Conservation (phyloP, 345 rosid species). For the Raphanus sativus region DNA sequence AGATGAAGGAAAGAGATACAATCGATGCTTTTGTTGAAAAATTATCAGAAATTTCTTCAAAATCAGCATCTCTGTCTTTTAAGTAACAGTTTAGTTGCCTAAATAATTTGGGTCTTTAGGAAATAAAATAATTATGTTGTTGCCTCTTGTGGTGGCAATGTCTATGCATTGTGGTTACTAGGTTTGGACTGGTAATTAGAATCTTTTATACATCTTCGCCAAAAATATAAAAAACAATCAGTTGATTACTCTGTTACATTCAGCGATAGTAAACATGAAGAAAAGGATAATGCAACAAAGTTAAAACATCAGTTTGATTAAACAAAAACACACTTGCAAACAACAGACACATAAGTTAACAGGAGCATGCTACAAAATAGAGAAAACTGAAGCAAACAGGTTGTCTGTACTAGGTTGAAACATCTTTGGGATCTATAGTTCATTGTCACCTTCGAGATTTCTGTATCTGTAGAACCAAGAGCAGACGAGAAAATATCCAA, state of each 20-base stretch:
- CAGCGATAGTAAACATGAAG: neutral
- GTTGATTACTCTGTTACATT: neutral
- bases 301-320: neutral
- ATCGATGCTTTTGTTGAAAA: too few species aligned
- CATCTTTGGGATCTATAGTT: neutral
- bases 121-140: neutral
- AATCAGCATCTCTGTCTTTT: neutral
- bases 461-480: constrained; percentile 41
- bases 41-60: too few species aligned
- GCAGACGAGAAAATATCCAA: constrained; percentile 48
- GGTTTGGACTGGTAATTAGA: neutral
- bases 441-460: constrained; percentile 17
- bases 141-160: neutral
- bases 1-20: too few species aligned
- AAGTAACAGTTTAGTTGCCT: neutral
- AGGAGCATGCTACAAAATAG: neutral
- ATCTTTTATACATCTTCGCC: neutral
- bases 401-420: neutral
- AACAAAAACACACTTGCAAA: neutral
- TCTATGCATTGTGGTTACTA: neutral
- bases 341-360: neutral
- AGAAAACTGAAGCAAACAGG: neutral
- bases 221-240: neutral
- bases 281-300: neutral
- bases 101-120: neutral